Evolutionary conservation across 2,329 filamentous ascomycete genomes (phyloP).

Genomic region (Hymenoscyphus infarciens): DNA sequence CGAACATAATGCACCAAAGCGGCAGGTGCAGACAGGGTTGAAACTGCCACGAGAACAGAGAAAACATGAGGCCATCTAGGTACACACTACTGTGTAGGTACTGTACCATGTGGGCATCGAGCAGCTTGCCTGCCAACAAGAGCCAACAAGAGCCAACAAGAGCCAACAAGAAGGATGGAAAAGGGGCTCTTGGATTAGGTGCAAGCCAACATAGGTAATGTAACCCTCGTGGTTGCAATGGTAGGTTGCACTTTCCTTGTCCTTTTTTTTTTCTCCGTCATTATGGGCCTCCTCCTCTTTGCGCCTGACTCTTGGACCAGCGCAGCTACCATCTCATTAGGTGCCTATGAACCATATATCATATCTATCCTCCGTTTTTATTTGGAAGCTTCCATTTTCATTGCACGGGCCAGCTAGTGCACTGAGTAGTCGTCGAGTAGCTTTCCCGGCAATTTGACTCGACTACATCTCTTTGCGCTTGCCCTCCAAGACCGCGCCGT

Average conservation of each 20-base stretch:
- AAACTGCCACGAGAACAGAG: neutral
- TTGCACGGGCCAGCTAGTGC: constrained; percentile 1
- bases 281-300: neutral
- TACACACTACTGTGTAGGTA: neutral
- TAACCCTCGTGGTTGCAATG: neutral
- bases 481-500: neutral
- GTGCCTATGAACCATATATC: constrained; percentile 1
- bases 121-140: neutral
- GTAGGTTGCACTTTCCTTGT: neutral
- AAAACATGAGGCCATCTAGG: neutral
- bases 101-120: neutral
- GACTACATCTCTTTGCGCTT: neutral
- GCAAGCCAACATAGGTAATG: neutral
- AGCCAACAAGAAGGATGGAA: neutral
- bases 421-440: neutral
- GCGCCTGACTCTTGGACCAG: neutral
- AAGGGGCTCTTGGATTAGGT: neutral
- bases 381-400: neutral
- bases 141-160: neutral
- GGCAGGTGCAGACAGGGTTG: neutral
- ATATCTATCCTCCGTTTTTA: neutral
- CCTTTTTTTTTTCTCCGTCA: neutral
- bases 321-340: neutral
- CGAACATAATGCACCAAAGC: neutral
- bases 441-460: neutral